Base-by-base conservation (phyloP, 2,329 filamentous ascomycete species). In the Ascochyta fabae region DNA sequence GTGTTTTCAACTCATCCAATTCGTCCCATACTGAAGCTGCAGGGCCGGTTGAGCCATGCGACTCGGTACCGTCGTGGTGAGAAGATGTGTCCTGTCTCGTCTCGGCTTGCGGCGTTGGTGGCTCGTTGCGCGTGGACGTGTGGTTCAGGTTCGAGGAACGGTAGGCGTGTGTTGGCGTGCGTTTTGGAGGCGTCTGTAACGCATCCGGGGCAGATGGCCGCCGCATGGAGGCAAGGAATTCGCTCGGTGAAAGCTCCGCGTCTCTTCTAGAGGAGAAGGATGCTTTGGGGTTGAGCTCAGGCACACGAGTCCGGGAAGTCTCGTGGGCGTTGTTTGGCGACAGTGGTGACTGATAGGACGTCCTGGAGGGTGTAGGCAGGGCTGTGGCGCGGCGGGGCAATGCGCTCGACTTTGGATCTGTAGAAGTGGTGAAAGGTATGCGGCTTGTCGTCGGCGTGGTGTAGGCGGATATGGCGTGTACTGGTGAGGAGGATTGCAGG, bases 1-100 rank as follows among this genome's bases (percentile, higher is more conserved):
- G 87, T 36, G 91, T 95, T 74, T 98, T 98, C 42, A 99, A 79
- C 62, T 98, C 95, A 66, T 98, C 95, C 26, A 99, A 79, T 75
- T 99, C 95, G 72, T 98, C 95, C 95, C 95, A 99, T 3, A 99
- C 91, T 0, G 92, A 97, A 2, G 92, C 96, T 12, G 93, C 91
- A 1, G 91, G 92, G 1, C 89, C 92, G 0, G 91, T 95, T 0
- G 95, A 98, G 27, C 89, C 83, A 31, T 90, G 94, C 0, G 95
- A 98, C 67, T 95, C 92, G 0, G 92, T 93, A 23, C 68, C 73
- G 23, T 75, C 73, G 9, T 67, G 65, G 13, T 68, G 68, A 16
- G 73, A 74, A 3, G 61, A 61, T 9, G 60, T 58, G 43, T 74
- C 70, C n/a, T 61, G 65, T 13, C 61, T 62, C 2, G 62, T 53